Evolutionary conservation across 2,329 filamentous ascomycete species (phyloP).

Genomic region (Apiospora pterosperma): DNA sequence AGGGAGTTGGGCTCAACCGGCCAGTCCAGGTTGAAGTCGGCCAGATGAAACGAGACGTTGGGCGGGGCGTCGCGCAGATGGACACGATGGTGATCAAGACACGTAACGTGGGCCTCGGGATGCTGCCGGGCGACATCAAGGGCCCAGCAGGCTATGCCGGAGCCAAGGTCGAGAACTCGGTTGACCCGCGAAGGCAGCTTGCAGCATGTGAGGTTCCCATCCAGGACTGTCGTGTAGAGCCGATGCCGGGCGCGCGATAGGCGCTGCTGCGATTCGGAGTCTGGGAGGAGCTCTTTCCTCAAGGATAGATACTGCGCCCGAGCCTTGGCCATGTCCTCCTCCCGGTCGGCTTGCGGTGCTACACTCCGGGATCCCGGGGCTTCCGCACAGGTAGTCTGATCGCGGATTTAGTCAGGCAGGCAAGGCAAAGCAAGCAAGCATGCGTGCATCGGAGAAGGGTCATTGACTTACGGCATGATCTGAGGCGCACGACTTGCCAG

Average conservation of each 20-base stretch:
- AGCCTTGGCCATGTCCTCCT: not conserved
- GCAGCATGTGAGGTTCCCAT: constrained; percentile 9
- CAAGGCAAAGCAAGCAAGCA: not conserved
- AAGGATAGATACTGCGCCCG: not conserved
- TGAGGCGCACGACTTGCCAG: not conserved
- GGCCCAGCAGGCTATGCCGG: constrained; percentile 40
- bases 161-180: constrained; percentile 39
- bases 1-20: constrained; percentile 19
- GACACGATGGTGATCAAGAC: constrained; percentile 27
- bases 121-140: constrained; percentile 38
- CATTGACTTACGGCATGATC: not conserved
- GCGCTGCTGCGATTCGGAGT: not conserved
- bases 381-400: not conserved
- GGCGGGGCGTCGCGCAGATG: constrained; percentile 33
- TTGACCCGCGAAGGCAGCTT: constrained; percentile 22
- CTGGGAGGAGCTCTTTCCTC: not conserved
- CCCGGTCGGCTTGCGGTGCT: not conserved
- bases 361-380: not conserved
- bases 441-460: no score
- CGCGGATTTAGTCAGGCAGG: not conserved
- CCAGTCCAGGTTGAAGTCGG: constrained; percentile 52
- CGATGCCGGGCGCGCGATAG: constrained; percentile 11
- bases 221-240: constrained; percentile 22
- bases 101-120: constrained; percentile 35
- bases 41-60: constrained; percentile 57